These are phyloP conservation scores for Wickerhamiella vanderwaltii DNA, from an alignment of 805 yeast genomes.

Conservation along the genomic window DNA sequence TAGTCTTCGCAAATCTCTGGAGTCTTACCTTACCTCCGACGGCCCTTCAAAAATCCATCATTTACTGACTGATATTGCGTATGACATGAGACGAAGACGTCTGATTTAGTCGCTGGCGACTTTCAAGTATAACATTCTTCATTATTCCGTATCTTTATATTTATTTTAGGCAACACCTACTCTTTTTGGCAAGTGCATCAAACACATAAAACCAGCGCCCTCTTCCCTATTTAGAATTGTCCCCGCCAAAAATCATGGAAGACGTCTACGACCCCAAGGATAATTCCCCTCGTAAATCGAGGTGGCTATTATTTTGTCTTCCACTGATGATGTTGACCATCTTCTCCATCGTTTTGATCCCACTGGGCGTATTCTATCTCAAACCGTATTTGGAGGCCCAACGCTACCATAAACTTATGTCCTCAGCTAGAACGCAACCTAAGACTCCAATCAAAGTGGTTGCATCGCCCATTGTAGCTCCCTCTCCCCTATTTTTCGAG, in stretches of 20 bases:
- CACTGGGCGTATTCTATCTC: conserved; percentile 5
- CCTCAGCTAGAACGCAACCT: too few species aligned
- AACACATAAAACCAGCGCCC: not conserved
- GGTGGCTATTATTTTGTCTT: not conserved
- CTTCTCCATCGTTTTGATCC: conserved; percentile 7
- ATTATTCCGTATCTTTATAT: not conserved
- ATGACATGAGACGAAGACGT: conserved; percentile 7
- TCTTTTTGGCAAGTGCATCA: too few species aligned
- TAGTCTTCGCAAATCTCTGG: conserved; percentile 31
- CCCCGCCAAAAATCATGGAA: not conserved
- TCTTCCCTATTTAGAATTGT: not conserved
- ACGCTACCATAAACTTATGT: not conserved
- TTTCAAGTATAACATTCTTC: not conserved
- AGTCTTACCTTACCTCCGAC: conserved; percentile 31
- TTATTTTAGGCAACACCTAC: not conserved
- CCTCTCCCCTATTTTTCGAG: not conserved
- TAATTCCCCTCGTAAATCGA: conserved; percentile 2
- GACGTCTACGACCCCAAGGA: conserved; percentile 7
- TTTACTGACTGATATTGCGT: conserved; percentile 7
- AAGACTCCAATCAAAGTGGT: too few species aligned
- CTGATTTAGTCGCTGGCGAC: conserved; percentile 1
- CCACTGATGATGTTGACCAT: conserved; percentile 5
- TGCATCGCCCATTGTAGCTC: not conserved
- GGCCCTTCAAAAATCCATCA: not conserved
- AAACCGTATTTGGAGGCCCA: not conserved